phyloP scores from a whole-genome alignment of 495 filamentous ascomycete genomes.

The Aspergillus saccharolyticus region DNA sequence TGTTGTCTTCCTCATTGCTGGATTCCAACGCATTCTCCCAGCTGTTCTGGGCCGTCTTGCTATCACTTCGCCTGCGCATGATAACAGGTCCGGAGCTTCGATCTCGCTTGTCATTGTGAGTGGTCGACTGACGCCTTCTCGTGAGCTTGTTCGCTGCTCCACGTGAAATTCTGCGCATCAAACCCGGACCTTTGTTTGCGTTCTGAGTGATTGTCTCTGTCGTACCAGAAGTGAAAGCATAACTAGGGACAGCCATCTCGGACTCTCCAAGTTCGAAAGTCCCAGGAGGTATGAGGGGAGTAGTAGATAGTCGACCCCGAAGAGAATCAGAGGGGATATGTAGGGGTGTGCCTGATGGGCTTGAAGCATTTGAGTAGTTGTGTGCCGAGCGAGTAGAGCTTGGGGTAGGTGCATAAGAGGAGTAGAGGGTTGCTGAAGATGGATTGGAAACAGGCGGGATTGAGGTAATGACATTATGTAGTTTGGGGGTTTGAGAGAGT shows the following conservation, averaged over 20 bases:
- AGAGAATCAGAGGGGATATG: conserved; percentile 48
- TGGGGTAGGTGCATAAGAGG: conserved; percentile 29
- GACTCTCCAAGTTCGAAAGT: conserved; percentile 53
- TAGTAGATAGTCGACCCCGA: conserved; percentile 39
- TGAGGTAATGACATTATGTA: conserved; percentile 37
- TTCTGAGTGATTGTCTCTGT: conserved; percentile 51
- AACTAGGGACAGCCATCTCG: conserved; percentile 41
- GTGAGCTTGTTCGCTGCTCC: conserved; percentile 59
- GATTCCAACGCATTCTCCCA: conserved; percentile 48
- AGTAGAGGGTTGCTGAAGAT: conserved; percentile 27
- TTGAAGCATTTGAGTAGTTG: conserved; percentile 37
- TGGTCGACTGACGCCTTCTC: conserved; percentile 65
- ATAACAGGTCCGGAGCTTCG: conserved; percentile 84
- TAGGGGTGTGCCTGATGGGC: conserved; percentile 46
- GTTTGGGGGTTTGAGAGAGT: conserved; percentile 31
- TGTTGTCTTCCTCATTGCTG: conserved; percentile 56
- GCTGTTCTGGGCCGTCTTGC: conserved; percentile 60
- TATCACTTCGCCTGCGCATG: conserved; percentile 80
- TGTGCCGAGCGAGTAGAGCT: conserved; percentile 26
- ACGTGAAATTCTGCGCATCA: conserved; percentile 64
- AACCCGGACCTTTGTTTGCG: conserved; percentile 48
- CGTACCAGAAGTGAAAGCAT: conserved; percentile 28
- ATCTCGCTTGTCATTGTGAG: conserved; percentile 68
- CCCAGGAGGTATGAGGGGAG: conserved; percentile 33
- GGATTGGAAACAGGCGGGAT: conserved; percentile 24